phyloP scores from a whole-genome alignment of 768 basidiomycete species.

The Pulveroboletus sp. region DNA sequence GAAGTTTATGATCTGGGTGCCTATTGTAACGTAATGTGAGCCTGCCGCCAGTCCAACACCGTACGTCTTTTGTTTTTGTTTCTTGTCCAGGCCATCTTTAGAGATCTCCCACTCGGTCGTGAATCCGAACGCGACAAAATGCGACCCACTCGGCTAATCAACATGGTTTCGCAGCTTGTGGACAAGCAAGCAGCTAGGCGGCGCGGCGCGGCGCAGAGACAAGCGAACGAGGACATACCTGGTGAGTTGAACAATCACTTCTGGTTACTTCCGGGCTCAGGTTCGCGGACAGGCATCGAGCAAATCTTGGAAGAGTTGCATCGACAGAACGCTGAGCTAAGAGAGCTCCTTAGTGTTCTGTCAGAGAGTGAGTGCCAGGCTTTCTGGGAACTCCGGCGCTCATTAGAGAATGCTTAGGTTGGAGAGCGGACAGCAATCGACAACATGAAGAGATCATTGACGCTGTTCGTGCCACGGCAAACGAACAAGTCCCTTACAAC shows the following conservation, averaged over 20 bases:
- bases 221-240: conserved; percentile 49
- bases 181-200: conserved; percentile 52
- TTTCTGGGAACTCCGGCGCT: conserved; percentile 1
- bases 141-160: conserved; percentile 36
- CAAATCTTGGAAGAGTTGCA: conserved; percentile 55
- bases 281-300: conserved; percentile 45
- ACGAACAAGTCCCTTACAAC: conserved; percentile 77
- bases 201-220: conserved; percentile 49
- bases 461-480: conserved; percentile 64
- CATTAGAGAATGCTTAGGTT: conserved; percentile 39
- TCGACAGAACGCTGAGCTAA: conserved; percentile 20
- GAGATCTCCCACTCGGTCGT: too few relatives aligned
- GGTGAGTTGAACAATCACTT: conserved; percentile 36
- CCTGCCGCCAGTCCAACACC: too few relatives aligned
- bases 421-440: conserved; percentile 59
- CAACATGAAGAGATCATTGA: conserved; percentile 66
- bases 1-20: too few relatives aligned
- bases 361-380: conserved; percentile 47
- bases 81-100: too few relatives aligned
- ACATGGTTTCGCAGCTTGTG: conserved; percentile 56
- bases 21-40: too few relatives aligned
- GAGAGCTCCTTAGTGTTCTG: conserved; percentile 49
- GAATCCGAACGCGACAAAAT: too few relatives aligned
- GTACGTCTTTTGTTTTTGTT: too few relatives aligned
- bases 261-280: conserved; percentile 4